phyloP scores from a whole-genome alignment of 2,329 filamentous ascomycete genomes.

The Aspergillus sp. region DNA sequence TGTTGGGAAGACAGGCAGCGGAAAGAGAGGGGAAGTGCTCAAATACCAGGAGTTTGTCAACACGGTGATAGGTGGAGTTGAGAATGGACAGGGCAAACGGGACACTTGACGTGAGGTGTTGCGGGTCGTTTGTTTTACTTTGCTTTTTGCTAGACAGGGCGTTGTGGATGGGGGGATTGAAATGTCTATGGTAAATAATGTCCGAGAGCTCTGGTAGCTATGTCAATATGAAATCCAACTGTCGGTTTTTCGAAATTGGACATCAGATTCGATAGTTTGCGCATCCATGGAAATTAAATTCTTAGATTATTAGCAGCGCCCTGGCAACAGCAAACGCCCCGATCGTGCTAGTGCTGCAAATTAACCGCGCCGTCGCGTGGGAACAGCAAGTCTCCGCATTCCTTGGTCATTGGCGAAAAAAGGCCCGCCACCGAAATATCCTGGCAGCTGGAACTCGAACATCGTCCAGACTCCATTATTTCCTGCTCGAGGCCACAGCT shows the following conservation, averaged over 20 bases:
- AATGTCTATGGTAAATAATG: constrained; percentile 7
- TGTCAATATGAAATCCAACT: constrained; percentile 1
- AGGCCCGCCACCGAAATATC: constrained; percentile 21
- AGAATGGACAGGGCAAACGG: constrained; percentile 33
- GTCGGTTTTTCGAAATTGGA: background rate
- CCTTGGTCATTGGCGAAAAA: constrained; percentile 20
- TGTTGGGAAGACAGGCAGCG: constrained; percentile 49
- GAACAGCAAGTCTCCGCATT: constrained; percentile 28
- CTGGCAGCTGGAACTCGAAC: background rate
- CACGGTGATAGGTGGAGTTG: constrained; percentile 62
- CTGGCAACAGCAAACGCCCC: constrained; percentile 12
- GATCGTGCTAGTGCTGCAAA: constrained; percentile 6
- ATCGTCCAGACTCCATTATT: background rate
- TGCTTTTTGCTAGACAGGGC: background rate
- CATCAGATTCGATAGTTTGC: background rate
- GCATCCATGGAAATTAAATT: background rate
- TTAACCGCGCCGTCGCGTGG: constrained; percentile 22
- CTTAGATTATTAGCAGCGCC: constrained; percentile 8
- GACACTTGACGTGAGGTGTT: constrained; percentile 20
- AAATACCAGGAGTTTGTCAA: constrained; percentile 90
- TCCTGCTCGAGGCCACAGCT: background rate
- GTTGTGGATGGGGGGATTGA: constrained; percentile 2
- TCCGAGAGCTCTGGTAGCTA: constrained; percentile 17
- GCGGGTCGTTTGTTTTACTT: background rate
- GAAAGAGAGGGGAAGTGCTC: constrained; percentile 83